A percentile compares a stretch with the other conserved stretches of the same genome.
These are phyloP conservation scores for Isabelozyma gotoi DNA, from an alignment of 805 yeast genomes.

Conservation along the genomic window DNA sequence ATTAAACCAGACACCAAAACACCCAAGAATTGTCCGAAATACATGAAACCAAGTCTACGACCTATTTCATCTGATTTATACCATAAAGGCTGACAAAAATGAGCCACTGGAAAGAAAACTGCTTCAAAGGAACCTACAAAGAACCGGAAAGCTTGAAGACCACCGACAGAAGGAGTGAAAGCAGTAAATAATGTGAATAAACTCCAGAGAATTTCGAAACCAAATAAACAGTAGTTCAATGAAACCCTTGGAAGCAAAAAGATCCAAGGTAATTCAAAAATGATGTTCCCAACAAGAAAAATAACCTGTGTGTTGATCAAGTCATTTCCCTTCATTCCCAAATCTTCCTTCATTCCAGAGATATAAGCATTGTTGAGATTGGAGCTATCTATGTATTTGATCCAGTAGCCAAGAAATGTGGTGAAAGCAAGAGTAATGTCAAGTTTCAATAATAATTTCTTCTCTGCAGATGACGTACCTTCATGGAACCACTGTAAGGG, in stretches of 20 bases:
- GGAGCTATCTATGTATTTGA: conserved; percentile 19
- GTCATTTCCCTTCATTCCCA: conserved; percentile 28
- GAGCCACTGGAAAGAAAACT: conserved; percentile 24
- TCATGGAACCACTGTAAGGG: conserved; percentile 26
- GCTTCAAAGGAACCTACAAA: conserved; percentile 26
- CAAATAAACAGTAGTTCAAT: conserved; percentile 11
- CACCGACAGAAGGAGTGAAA: conserved; percentile 13
- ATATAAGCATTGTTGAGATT: conserved; percentile 26
- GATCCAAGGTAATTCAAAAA: conserved; percentile 25
- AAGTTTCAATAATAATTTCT: conserved; percentile 26
- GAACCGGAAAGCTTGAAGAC: conserved; percentile 25
- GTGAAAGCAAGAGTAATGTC: conserved; percentile 26
- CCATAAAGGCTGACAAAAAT: conserved; percentile 23
- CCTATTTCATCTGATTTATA: conserved; percentile 23
- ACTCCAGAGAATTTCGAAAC: conserved; percentile 18
- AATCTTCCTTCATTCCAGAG: conserved; percentile 20
- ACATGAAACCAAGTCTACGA: conserved; percentile 23
- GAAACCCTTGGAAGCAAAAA: conserved; percentile 19
- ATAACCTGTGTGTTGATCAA: conserved; percentile 25
- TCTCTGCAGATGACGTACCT: conserved; percentile 26
- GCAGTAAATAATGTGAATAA: conserved; percentile 19
- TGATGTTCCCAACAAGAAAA: conserved; percentile 21
- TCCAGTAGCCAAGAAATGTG: conserved; percentile 27
- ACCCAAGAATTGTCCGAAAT: conserved; percentile 30
- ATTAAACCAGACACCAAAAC: conserved; percentile 26